A percentile compares a stretch with the other conserved stretches of the same genome.
Conservation (phyloP, 106 monocot species). For the Dendrobium nobile region DNA sequence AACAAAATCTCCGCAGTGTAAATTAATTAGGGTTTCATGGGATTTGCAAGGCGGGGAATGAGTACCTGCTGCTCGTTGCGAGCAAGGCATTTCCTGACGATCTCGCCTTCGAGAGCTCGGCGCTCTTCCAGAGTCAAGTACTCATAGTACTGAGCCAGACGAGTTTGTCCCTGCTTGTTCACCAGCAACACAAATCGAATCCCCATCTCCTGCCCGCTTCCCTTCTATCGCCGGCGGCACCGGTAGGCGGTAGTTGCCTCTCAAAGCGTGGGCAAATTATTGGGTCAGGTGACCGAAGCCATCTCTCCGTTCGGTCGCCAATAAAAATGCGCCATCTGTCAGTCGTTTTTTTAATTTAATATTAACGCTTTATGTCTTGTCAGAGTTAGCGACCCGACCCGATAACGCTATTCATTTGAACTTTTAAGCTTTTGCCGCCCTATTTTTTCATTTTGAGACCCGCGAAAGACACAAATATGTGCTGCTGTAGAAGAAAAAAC, state of each 20-base stretch:
- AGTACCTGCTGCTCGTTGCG: constrained; percentile 85
- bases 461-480: too few relatives aligned
- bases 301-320: too few relatives aligned
- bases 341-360: too few relatives aligned
- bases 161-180: constrained; percentile 99
- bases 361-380: too few relatives aligned
- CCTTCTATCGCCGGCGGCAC: neutral
- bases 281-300: too few relatives aligned
- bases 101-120: constrained; percentile 96
- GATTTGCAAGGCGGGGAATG: neutral
- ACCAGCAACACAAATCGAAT: constrained; percentile 86
- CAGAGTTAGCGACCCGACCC: too few relatives aligned
- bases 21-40: neutral
- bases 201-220: constrained; percentile 35
- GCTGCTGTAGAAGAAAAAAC: too few relatives aligned
- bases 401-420: too few relatives aligned
- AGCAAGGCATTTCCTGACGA: constrained; percentile 97
- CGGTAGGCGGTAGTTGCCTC: neutral
- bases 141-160: constrained; percentile 99
- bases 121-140: constrained; percentile 93
- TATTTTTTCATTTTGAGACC: too few relatives aligned
- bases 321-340: too few relatives aligned
- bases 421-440: too few relatives aligned
- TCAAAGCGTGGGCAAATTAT: too few relatives aligned
- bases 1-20: neutral